A percentile compares a stretch with the other conserved stretches of the same genome.
Conservation (phyloP, 805 yeast species). For the Torulaspora quercuum region DNA sequence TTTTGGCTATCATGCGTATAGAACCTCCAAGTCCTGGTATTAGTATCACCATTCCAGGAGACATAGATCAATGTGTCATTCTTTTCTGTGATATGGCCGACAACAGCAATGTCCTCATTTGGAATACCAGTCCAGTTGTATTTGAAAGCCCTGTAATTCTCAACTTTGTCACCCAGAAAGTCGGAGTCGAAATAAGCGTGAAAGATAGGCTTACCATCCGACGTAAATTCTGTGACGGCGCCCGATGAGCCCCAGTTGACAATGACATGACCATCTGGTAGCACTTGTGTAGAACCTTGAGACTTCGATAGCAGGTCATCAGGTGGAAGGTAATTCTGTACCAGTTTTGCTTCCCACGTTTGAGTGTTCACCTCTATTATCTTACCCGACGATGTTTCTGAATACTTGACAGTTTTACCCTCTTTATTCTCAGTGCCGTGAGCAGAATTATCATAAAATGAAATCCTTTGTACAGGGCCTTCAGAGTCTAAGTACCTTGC, state of each 20-base stretch:
- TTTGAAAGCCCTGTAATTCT: constrained; percentile 40
- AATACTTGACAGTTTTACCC: constrained; percentile 28
- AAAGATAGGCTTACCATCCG: constrained; percentile 33
- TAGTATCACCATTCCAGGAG: constrained; percentile 43
- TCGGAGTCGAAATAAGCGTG: constrained; percentile 38
- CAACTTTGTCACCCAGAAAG: constrained; percentile 26
- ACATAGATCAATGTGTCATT: constrained; percentile 31
- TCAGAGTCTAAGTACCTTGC: constrained; percentile 27
- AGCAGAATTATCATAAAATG: constrained; percentile 41
- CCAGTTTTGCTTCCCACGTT: constrained; percentile 31
- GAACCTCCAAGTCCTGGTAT: constrained; percentile 35
- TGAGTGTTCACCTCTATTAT: constrained; percentile 35
- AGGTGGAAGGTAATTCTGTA: constrained; percentile 31
- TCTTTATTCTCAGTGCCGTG: constrained; percentile 37
- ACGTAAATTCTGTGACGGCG: constrained; percentile 38
- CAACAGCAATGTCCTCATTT: constrained; percentile 35
- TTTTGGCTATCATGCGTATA: constrained; percentile 10
- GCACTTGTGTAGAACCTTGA: constrained; percentile 26
- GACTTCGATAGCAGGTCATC: constrained; percentile 26
- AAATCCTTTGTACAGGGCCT: constrained; percentile 31
- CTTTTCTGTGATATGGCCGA: constrained; percentile 10
- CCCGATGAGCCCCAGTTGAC: constrained; percentile 42
- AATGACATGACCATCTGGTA: constrained; percentile 36
- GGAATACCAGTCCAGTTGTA: constrained; percentile 38
- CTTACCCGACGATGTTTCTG: constrained; percentile 36